Base-by-base conservation (phyloP, 2,329 filamentous ascomycete genomes). In the Aspergillus candidus region DNA sequence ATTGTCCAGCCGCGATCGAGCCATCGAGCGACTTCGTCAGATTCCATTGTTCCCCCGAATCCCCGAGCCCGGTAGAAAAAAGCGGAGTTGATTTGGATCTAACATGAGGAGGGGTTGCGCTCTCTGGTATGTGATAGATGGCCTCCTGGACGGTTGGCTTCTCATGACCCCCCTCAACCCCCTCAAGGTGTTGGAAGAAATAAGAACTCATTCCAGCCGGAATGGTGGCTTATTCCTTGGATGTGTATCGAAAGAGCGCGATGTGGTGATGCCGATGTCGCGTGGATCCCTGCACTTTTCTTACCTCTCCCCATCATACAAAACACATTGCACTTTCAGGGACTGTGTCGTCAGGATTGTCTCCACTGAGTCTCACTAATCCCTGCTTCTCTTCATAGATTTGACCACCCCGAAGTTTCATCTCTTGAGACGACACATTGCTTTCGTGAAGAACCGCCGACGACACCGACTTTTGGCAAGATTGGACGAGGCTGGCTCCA, bases 401-500 rank as follows among this genome's bases (percentile, higher is more conserved):
- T 32, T 33, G 35, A 45, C 22, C 41, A 32, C 41, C 39, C 43
- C 27, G 30, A 50, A 35, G 29, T 32, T 36, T 40, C 12, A 17
- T 35, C 18, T 43, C 37, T 14, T 32, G 35, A 39, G 38, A 27
- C 6, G 7, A 27, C 22, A 27, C 22, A 27, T 27, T 10, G 22
- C 22, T 27, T 2, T 18, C 5, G 22, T 27, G 22, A 27, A 17
- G 17, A 32, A 27, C 32, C 13, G 15, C 32, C 34, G 29, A 30
- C 34, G 34, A 40, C 39, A 36, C 38, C 39, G 30, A 35, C 31
- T 40, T 38, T 35, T 22, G 35, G 41, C 40, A 50, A 48, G 43
- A 55, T 55, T 55, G 51, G 49, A 27, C 46, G 48, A 53, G 54
- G 55, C 55, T 54, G 55, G 55, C 45, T 50, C 53, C 46, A 35